A percentile compares a stretch with the other conserved stretches of the same genome.
Evolutionary conservation across 2,329 filamentous ascomycete species (phyloP).

Genomic region (Fusarium sp.): DNA sequence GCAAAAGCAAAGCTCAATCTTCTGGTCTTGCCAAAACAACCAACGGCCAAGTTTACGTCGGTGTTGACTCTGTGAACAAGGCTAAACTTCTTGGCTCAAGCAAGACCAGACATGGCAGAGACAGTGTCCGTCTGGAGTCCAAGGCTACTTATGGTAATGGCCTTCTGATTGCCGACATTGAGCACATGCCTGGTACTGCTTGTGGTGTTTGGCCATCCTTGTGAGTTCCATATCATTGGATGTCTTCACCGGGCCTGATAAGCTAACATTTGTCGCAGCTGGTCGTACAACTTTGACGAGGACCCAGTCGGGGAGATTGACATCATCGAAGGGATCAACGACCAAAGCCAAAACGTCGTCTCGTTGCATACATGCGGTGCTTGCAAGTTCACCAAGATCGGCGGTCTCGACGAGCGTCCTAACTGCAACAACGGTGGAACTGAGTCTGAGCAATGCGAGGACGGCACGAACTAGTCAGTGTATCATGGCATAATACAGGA

Average conservation of each 20-base stretch:
- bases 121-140: conserved; percentile 73
- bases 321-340: conserved; percentile 77
- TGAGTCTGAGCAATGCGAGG: conserved; percentile 27
- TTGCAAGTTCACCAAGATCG: conserved; percentile 56
- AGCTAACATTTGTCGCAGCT: neutral
- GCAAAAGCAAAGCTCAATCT: conserved; percentile 44
- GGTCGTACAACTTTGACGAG: conserved; percentile 21
- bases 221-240: neutral
- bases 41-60: neutral
- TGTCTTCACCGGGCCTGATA: accelerated
- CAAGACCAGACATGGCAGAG: conserved; percentile 48
- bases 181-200: conserved; percentile 30
- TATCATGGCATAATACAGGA: accelerated
- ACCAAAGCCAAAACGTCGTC: conserved; percentile 63
- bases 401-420: conserved; percentile 49
- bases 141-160: conserved; percentile 69
- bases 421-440: conserved; percentile 59
- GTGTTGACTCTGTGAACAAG: conserved; percentile 1
- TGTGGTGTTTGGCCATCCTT: conserved; percentile 36
- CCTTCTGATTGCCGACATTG: conserved; percentile 65
- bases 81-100: conserved; percentile 20
- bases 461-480: conserved; percentile 21
- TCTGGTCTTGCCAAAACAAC: conserved; percentile 40
- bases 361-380: conserved; percentile 70
- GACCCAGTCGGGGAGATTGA: conserved; percentile 70